phyloP scores from a whole-genome alignment of 1,139 yeast genomes.

The Cylindricascospora bacillispora region DNA sequence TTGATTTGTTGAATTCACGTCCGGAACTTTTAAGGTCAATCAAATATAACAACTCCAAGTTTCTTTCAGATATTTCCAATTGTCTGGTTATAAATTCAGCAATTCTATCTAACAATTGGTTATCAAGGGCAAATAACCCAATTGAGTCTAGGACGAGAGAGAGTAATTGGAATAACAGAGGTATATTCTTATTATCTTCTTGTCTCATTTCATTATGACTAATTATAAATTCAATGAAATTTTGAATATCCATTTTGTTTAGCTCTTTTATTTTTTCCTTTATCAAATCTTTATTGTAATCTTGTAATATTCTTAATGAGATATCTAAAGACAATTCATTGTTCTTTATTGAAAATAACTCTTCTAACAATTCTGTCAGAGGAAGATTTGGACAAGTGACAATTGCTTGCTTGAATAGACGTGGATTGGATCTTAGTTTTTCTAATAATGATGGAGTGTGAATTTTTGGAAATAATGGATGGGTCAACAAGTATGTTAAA shows the following conservation, averaged over 20 bases:
- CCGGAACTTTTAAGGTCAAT: conserved; percentile 14
- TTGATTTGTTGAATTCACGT: conserved; percentile 3
- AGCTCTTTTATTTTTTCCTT: conserved; percentile 20
- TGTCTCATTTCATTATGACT: conserved; percentile 10
- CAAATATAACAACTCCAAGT: conserved; percentile 21
- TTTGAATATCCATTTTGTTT: conserved; percentile 23
- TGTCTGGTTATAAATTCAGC: conserved; percentile 19
- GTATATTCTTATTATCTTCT: conserved; percentile 12
- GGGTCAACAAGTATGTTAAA: conserved; percentile 65
- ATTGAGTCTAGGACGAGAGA: conserved; percentile 25
- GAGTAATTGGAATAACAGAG: conserved; percentile 23
- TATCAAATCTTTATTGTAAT: conserved; percentile 30
- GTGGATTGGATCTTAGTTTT: conserved; percentile 39
- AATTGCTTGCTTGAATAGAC: conserved; percentile 67
- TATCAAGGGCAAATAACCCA: conserved; percentile 24
- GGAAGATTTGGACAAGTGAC: conserved; percentile 65
- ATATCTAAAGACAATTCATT: conserved; percentile 58
- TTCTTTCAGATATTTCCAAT: conserved; percentile 21
- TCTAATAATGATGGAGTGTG: conserved; percentile 43
- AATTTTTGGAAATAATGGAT: conserved; percentile 66
- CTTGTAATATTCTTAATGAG: conserved; percentile 51
- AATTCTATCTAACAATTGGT: conserved; percentile 14
- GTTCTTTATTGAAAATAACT: conserved; percentile 41
- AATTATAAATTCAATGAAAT: conserved; percentile 23
- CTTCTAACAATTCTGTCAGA: conserved; percentile 47